These are phyloP conservation scores for Beauveria sp. DNA, from an alignment of 2,329 filamentous ascomycete species.

Conservation along the genomic window DNA sequence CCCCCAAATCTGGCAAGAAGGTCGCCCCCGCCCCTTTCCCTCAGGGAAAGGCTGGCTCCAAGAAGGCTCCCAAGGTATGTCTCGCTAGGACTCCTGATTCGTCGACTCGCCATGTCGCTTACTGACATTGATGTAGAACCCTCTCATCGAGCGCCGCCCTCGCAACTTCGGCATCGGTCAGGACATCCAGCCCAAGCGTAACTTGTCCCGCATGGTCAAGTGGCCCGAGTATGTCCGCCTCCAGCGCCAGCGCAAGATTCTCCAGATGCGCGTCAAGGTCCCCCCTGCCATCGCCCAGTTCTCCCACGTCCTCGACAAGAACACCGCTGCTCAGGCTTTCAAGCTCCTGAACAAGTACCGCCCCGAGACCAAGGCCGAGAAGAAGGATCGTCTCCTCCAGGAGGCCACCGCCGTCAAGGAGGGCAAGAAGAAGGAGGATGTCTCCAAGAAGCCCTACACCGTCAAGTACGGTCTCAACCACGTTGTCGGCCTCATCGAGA, in stretches of 20 bases:
- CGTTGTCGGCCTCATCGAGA: conserved; percentile 93
- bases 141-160: conserved; percentile 95
- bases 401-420: conserved; percentile 96
- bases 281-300: conserved; percentile 96
- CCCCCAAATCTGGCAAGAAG: conserved; percentile 98
- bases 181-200: conserved; percentile 94
- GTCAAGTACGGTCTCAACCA: conserved; percentile 99
- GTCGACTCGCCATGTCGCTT: neutral
- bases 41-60: conserved; percentile 80
- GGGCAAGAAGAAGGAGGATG: conserved; percentile 99
- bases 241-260: conserved; percentile 89
- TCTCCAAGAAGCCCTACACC: conserved; percentile 98
- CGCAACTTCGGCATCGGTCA: conserved; percentile 98
- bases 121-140: conserved; percentile 59
- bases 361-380: conserved; percentile 97
- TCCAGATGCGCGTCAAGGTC: conserved; percentile 97
- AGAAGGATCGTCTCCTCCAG: conserved; percentile 98
- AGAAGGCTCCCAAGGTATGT: conserved; percentile 96
- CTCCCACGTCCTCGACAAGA: conserved; percentile 92
- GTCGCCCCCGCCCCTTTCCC: conserved; percentile 94
- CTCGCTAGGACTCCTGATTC: neutral
- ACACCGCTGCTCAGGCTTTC: conserved; percentile 93
- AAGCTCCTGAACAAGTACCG: conserved; percentile 99
- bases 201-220: conserved; percentile 97
- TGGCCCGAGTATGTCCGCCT: conserved; percentile 99